These are phyloP conservation scores for Syzygium oleosum DNA, from an alignment of 345 rosid genomes.

Conservation along the genomic window DNA sequence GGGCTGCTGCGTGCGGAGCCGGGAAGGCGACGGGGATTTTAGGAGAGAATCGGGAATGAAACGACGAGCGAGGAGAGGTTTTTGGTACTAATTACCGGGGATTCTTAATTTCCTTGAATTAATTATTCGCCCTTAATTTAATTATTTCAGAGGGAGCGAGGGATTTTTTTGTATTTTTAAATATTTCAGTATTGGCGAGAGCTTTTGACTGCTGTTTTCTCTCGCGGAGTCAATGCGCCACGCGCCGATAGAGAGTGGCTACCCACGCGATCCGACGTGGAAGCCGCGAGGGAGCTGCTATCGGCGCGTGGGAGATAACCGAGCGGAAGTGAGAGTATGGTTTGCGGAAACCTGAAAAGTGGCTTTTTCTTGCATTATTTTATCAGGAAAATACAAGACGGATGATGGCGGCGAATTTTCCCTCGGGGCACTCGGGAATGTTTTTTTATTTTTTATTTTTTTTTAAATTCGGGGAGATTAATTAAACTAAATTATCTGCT, in stretches of 20 bases:
- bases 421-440: neutral
- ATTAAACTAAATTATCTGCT: neutral
- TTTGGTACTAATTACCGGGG: neutral
- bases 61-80: neutral
- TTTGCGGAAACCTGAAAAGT: neutral
- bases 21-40: neutral
- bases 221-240: neutral
- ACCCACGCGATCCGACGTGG: neutral
- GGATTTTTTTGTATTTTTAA: neutral
- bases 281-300: neutral
- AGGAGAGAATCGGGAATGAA: neutral
- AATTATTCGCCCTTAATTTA: neutral
- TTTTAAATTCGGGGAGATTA: neutral
- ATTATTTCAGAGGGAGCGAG: neutral
- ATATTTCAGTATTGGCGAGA: neutral
- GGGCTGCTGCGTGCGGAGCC: neutral
- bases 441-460: neutral
- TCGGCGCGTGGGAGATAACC: neutral
- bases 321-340: neutral
- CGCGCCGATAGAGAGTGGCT: neutral
- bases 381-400: neutral
- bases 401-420: neutral
- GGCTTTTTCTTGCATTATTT: neutral
- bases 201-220: neutral
- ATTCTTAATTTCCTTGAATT: neutral